Conservation (phyloP, 2,329 filamentous ascomycete species). For the Endoconidiophora polonica region DNA sequence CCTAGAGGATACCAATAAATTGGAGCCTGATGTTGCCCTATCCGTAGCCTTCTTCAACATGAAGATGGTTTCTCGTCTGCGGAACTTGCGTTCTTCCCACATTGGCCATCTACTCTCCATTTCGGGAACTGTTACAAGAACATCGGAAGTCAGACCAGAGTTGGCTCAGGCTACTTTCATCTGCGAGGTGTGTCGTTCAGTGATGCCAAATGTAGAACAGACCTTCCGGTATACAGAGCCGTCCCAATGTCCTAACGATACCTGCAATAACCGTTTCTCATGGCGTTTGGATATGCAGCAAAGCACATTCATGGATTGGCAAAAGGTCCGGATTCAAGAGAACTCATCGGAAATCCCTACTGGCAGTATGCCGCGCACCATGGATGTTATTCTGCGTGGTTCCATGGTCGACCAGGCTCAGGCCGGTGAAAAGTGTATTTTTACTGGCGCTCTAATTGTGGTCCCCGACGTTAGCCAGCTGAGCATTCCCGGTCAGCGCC, state of each 20-base stretch:
- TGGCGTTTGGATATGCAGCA: constrained; percentile 96
- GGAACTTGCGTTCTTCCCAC: constrained; percentile 70
- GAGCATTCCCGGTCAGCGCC: constrained; percentile 68
- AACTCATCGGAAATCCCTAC: constrained; percentile 97
- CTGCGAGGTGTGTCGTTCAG: constrained; percentile 72
- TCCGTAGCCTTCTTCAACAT: constrained; percentile 86
- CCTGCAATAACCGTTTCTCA: constrained; percentile 75
- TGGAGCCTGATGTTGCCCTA: constrained; percentile 95
- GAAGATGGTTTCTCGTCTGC: constrained; percentile 69
- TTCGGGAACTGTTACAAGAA: constrained; percentile 89
- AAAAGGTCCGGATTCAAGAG: constrained; percentile 94
- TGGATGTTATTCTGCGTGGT: constrained; percentile 89
- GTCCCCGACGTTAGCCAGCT: constrained; percentile 94
- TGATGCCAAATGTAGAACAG: constrained; percentile 85
- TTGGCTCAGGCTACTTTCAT: constrained; percentile 81
- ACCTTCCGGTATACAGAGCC: constrained; percentile 96
- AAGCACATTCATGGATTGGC: constrained; percentile 98
- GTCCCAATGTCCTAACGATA: constrained; percentile 78
- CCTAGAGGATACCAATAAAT: not conserved
- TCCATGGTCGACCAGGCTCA: constrained; percentile 97
- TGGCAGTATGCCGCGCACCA: constrained; percentile 93
- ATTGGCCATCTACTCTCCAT: constrained; percentile 91
- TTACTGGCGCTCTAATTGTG: constrained; percentile 89
- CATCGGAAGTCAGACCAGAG: constrained; percentile 91
- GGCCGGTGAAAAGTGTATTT: constrained; percentile 95